Percentiles rank a stretch among this genome's conserved stretches.
Evolutionary conservation across 352 stramenopile genomes (phyloP).

Genomic region (Globisporangium apiculatum): DNA sequence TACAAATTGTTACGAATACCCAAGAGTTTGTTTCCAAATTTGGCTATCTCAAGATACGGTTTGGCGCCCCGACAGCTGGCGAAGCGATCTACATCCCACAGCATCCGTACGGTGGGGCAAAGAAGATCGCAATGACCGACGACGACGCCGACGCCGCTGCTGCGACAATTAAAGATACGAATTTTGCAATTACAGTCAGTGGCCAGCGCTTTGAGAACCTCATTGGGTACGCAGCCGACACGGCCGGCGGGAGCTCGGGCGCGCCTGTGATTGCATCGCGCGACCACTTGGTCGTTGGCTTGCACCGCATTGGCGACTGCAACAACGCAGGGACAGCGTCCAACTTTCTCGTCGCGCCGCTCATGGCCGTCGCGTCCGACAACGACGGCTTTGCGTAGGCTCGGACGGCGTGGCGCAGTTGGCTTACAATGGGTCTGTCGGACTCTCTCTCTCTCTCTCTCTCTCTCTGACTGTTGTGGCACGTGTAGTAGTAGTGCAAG

Average conservation of each 20-base stretch:
- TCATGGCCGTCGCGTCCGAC: slow-evolving; percentile 18
- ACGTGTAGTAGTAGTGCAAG: too few species aligned
- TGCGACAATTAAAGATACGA: slow-evolving; percentile 26
- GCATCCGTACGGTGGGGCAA: slow-evolving; percentile 29
- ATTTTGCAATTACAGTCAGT: slow-evolving; percentile 26
- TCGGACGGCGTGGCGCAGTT: too few species aligned
- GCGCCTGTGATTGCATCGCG: slow-evolving; percentile 15
- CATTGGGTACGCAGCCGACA: slow-evolving; percentile 23
- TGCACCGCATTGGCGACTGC: slow-evolving; percentile 34
- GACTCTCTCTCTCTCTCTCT: too few species aligned
- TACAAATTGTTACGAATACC: slow-evolving; percentile 40
- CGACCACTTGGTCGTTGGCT: slow-evolving; percentile 14
- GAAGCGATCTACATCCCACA: slow-evolving; percentile 36
- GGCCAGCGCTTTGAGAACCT: slow-evolving; percentile 16
- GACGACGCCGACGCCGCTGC: slow-evolving; percentile 27
- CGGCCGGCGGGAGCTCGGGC: slow-evolving; percentile 13
- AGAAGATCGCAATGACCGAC: slow-evolving; percentile 51
- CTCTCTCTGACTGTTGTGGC: too few species aligned
- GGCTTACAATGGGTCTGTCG: too few species aligned
- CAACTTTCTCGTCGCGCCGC: slow-evolving; percentile 11
- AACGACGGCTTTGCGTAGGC: slow-evolving; percentile 20
- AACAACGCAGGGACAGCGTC: slow-evolving; percentile 28
- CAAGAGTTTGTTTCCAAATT: slow-evolving; percentile 31
- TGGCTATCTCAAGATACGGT: slow-evolving; percentile 57
- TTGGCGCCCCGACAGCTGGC: slow-evolving; percentile 27